These are phyloP conservation scores for Chloroidium sp. DNA, from an alignment of 163 green algal species.

Conservation along the genomic window DNA sequence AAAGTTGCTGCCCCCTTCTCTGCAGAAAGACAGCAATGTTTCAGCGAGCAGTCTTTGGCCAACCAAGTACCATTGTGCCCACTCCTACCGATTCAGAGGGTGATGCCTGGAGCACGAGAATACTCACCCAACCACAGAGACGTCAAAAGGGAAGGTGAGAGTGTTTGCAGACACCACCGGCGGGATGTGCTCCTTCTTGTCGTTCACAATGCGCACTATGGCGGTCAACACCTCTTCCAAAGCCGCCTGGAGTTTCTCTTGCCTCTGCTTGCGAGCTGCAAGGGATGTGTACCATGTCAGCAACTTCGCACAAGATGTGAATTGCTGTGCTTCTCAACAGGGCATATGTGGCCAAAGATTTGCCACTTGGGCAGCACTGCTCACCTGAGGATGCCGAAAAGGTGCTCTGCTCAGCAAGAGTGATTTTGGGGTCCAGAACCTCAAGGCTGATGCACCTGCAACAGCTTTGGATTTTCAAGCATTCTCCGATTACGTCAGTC, in stretches of 20 bases:
- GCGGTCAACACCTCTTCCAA: constrained; percentile 37
- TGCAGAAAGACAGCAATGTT: constrained; percentile 8
- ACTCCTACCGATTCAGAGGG: no score
- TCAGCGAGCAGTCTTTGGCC: no score
- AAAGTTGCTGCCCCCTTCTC: constrained; percentile 30
- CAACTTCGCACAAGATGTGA: not conserved
- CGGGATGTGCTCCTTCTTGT: constrained; percentile 82
- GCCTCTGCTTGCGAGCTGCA: constrained; percentile 19
- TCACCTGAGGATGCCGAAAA: constrained; percentile 5
- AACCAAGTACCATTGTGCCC: no score
- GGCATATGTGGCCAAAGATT: not conserved
- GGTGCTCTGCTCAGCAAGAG: constrained; percentile 13
- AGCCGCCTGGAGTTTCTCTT: constrained; percentile 22
- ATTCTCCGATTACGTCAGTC: not conserved
- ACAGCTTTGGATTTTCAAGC: not conserved
- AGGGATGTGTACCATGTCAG: not conserved
- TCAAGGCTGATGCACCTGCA: constrained; percentile 8
- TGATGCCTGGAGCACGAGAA: no score
- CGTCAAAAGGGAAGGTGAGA: constrained; percentile 86
- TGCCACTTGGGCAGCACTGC: not conserved
- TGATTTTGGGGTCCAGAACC: constrained; percentile 4
- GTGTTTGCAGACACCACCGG: constrained; percentile 63
- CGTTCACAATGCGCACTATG: constrained; percentile 57
- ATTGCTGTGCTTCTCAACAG: no score
- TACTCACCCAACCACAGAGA: constrained; percentile 36